Evolutionary conservation across 2,329 filamentous ascomycete species (phyloP).

Genomic region (Rasamsonia emersonii): DNA sequence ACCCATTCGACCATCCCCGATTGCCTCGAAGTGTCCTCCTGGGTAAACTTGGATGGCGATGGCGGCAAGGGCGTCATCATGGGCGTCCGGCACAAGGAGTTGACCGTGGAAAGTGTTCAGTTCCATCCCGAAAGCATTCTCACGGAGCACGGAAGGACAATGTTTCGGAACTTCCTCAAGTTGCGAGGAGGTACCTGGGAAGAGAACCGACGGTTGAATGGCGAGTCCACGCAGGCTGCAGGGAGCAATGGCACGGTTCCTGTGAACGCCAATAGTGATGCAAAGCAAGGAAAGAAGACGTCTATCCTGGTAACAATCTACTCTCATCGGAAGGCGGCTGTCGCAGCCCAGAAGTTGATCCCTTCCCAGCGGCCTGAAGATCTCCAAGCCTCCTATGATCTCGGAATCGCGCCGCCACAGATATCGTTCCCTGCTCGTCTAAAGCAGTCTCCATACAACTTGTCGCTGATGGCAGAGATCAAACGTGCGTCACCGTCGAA

Average conservation of each 20-base stretch:
- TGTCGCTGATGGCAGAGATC: constrained; percentile 95
- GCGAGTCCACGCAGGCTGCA: constrained; percentile 12
- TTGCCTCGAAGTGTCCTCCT: constrained; percentile 82
- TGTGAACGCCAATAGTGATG: constrained; percentile 14
- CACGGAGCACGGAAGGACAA: constrained; percentile 75
- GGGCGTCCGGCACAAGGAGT: constrained; percentile 89
- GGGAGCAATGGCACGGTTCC: no score
- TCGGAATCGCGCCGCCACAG: constrained; percentile 75
- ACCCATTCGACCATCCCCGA: constrained; percentile 79
- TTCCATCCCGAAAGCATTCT: constrained; percentile 98
- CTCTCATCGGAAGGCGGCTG: constrained; percentile 63
- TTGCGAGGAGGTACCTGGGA: constrained; percentile 89
- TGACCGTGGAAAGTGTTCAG: constrained; percentile 88
- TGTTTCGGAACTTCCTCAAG: constrained; percentile 86
- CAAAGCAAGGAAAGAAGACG: constrained; percentile 51
- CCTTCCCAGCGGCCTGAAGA: constrained; percentile 78
- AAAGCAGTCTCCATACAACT: constrained; percentile 70
- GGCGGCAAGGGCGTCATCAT: constrained; percentile 83
- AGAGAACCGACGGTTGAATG: constrained; percentile 52
- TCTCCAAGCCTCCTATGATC: constrained; percentile 75
- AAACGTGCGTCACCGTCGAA: constrained; percentile 96
- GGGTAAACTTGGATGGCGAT: constrained; percentile 66
- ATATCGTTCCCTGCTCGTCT: constrained; percentile 73
- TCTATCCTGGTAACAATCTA: constrained; percentile 93
- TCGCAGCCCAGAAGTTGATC: constrained; percentile 72